These are phyloP conservation scores for Vigna reflexopilosa DNA, from an alignment of 306 rosid genomes.

Conservation along the genomic window DNA sequence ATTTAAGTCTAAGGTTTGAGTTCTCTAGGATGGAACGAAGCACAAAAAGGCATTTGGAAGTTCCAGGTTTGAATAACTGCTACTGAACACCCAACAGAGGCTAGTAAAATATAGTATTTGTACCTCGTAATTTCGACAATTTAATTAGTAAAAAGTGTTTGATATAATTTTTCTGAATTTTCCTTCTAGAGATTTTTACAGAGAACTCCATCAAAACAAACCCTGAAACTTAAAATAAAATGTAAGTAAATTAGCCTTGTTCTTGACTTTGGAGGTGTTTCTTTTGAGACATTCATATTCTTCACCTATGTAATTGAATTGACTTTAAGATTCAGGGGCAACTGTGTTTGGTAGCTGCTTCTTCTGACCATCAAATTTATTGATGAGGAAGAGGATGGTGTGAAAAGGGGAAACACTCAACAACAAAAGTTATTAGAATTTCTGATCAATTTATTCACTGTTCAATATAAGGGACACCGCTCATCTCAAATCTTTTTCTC, in stretches of 20 bases:
- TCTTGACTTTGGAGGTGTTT: not conserved
- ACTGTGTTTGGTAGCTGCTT: constrained; percentile 37
- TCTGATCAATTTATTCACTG: not conserved
- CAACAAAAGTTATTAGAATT: not conserved
- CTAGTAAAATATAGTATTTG: not conserved
- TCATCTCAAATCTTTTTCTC: constrained; percentile 1
- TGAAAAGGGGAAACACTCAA: not conserved
- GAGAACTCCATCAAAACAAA: too few relatives aligned
- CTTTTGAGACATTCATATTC: constrained; percentile 13
- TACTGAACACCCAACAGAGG: not conserved
- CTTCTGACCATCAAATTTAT: constrained; percentile 30
- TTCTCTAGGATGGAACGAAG: constrained; percentile 44
- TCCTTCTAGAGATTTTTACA: too few relatives aligned
- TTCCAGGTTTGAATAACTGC: constrained; percentile 55
- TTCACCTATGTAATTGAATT: constrained; percentile 8
- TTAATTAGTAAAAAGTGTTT: too few relatives aligned
- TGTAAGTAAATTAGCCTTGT: too few relatives aligned
- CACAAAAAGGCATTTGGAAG: constrained; percentile 44
- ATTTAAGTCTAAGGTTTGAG: constrained; percentile 40
- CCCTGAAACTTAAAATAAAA: too few relatives aligned
- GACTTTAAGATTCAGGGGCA: constrained; percentile 33
- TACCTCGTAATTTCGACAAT: not conserved
- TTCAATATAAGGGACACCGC: not conserved
- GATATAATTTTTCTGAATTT: too few relatives aligned
- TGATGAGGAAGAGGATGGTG: constrained; percentile 2